Evolutionary conservation across 2,329 filamentous ascomycete species (phyloP).

Genomic region (Monilinia vaccinii-corymbosi): DNA sequence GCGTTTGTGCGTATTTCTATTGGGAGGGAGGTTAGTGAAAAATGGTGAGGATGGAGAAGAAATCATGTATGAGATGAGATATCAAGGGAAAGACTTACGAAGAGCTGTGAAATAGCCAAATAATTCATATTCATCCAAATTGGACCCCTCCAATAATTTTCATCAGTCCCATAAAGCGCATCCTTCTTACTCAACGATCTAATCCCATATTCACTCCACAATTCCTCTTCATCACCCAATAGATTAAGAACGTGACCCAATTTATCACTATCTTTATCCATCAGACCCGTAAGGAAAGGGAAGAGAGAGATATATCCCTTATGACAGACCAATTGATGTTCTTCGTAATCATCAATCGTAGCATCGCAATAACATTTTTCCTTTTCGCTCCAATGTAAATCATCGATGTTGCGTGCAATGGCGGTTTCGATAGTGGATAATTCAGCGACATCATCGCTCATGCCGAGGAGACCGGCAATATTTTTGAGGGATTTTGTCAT

Average conservation of each 20-base stretch:
- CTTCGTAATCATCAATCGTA: conserved; percentile 91
- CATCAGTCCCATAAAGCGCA: conserved; percentile 74
- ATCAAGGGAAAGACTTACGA: conserved; percentile 45
- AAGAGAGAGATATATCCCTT: conserved; percentile 94
- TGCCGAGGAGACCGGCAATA: conserved; percentile 66
- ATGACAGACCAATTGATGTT: conserved; percentile 82
- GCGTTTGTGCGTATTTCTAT: conserved; percentile 46
- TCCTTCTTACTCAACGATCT: conserved; percentile 80
- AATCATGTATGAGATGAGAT: neutral
- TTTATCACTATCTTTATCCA: conserved; percentile 64
- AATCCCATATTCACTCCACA: conserved; percentile 88
- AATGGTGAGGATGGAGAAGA: no score
- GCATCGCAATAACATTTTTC: conserved; percentile 86
- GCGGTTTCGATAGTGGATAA: conserved; percentile 64
- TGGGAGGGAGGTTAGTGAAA: no score
- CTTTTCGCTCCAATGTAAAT: conserved; percentile 83
- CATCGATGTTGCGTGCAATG: conserved; percentile 78
- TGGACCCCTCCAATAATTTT: conserved; percentile 96
- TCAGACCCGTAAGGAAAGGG: conserved; percentile 78
- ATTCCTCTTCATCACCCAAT: conserved; percentile 68
- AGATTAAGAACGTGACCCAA: conserved; percentile 69
- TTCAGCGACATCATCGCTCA: conserved; percentile 65
- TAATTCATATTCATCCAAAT: conserved; percentile 98
- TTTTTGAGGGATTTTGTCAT: conserved; percentile 81
- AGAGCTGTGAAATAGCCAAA: conserved; percentile 67